phyloP scores from a whole-genome alignment of 352 stramenopile genomes.

The Pythium brachiatum region DNA sequence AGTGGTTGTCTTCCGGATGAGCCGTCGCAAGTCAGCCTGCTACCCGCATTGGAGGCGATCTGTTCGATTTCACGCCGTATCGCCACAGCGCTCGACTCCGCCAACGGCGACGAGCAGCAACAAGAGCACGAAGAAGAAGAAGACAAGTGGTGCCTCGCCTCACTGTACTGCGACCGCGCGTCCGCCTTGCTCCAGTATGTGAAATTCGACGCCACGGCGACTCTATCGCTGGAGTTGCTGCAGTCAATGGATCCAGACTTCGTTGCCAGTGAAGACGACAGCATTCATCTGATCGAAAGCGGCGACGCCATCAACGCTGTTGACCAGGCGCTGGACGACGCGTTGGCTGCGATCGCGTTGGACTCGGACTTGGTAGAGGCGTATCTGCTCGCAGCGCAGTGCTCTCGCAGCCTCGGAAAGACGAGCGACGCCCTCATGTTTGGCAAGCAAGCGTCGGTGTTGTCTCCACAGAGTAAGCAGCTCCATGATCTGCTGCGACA shows the following conservation, averaged over 20 bases:
- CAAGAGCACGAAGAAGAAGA: constrained; percentile 8
- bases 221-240: constrained; percentile 6
- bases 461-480: constrained; percentile 18
- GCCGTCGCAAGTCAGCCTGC: not conserved
- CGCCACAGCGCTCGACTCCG: not conserved
- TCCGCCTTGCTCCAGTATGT: constrained; percentile 6
- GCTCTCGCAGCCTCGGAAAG: constrained; percentile 39
- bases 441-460: constrained; percentile 20
- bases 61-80: constrained; percentile 7
- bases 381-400: constrained; percentile 38
- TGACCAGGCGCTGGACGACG: constrained; percentile 45
- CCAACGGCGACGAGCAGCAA: not conserved
- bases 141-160: not conserved
- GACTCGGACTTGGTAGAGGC: constrained; percentile 1
- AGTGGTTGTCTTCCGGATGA: too few species aligned
- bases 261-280: not conserved
- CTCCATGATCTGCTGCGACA: constrained; percentile 35
- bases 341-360: constrained; percentile 23
- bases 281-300: not conserved
- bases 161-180: constrained; percentile 13
- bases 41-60: constrained; percentile 7
- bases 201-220: constrained; percentile 11
- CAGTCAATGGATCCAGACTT: constrained; percentile 10
- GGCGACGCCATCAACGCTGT: constrained; percentile 29
- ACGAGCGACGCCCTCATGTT: constrained; percentile 30